These are phyloP conservation scores for Brasenia schreberi DNA, from an alignment of 164 flowering plant genomes.

Conservation along the genomic window DNA sequence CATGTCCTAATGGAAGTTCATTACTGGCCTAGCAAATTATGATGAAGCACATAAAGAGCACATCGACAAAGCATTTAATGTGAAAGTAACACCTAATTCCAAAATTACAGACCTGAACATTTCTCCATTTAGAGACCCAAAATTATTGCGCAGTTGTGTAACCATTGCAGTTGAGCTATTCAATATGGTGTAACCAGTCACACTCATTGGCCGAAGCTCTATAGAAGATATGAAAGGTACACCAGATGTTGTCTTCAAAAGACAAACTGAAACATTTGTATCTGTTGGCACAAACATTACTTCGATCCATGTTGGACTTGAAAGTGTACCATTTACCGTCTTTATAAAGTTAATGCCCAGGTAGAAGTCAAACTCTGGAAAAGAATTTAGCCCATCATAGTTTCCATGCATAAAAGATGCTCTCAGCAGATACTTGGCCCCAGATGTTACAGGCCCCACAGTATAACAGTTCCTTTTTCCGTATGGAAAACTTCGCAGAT, in stretches of 20 bases:
- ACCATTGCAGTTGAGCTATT: background rate
- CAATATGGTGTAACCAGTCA: background rate
- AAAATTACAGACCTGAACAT: background rate
- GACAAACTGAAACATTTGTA: background rate
- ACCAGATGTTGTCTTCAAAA: background rate
- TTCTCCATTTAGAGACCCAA: background rate
- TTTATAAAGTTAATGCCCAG: slow-evolving; percentile 27
- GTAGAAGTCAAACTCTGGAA: slow-evolving; percentile 29
- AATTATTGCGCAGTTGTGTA: background rate
- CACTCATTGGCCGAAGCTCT: slow-evolving; percentile 1
- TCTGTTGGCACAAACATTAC: background rate
- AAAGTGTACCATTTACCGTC: slow-evolving; percentile 1
- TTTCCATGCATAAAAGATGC: slow-evolving; percentile 42
- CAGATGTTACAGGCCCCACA: slow-evolving; percentile 3
- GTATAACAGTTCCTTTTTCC: slow-evolving; percentile 30
- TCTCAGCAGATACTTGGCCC: slow-evolving; percentile 24
- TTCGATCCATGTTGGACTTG: background rate
- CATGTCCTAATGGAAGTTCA: background rate
- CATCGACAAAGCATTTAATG: background rate
- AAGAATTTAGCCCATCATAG: slow-evolving; percentile 15
- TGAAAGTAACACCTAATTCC: background rate
- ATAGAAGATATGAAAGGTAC: background rate
- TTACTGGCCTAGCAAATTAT: background rate
- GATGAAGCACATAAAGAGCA: background rate
- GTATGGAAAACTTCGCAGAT: slow-evolving; percentile 29